A percentile compares a stretch with the other conserved stretches of the same genome.
phyloP scores from a whole-genome alignment of 371 early-diverging fungal species.

The Mortierella sp. region DNA sequence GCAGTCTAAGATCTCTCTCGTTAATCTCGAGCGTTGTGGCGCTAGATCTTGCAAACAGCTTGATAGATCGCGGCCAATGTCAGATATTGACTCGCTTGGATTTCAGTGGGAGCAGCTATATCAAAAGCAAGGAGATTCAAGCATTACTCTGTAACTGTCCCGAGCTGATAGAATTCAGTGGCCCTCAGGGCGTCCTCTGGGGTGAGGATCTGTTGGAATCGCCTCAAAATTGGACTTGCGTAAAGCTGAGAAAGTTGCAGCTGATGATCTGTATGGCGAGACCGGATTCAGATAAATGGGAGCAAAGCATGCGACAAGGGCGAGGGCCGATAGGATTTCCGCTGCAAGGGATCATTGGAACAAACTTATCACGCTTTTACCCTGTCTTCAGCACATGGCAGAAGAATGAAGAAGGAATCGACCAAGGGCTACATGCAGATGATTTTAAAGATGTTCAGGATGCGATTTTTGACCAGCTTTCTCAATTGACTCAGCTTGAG shows the following conservation, averaged over 20 bases:
- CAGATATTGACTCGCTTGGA: conserved; percentile 14
- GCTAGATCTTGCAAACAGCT: background rate
- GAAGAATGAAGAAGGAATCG: background rate
- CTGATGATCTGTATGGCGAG: conserved; percentile 34
- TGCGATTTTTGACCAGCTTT: conserved; percentile 6
- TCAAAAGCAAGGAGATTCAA: conserved; percentile 25
- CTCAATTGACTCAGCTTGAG: conserved; percentile 10
- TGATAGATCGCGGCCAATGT: conserved; percentile 7
- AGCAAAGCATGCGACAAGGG: conserved; percentile 7
- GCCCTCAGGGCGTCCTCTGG: conserved; percentile 33
- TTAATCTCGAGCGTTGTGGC: conserved; percentile 12
- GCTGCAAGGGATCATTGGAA: conserved; percentile 13
- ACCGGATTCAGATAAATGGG: conserved; percentile 40
- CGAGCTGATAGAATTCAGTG: conserved; percentile 27
- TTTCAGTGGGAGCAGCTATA: conserved; percentile 14
- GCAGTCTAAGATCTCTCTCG: conserved; percentile 1
- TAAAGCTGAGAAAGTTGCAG: conserved; percentile 14
- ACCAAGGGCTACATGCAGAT: background rate
- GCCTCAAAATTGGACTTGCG: conserved; percentile 13
- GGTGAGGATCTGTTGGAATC: conserved; percentile 31
- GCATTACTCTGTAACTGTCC: conserved; percentile 22
- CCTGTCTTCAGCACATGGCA: background rate
- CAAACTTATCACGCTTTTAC: background rate
- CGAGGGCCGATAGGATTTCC: conserved; percentile 18
- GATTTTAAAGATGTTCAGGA: background rate